These are phyloP conservation scores for Coccomyxa sp. DNA, from an alignment of 139 green algal species.

Conservation along the genomic window DNA sequence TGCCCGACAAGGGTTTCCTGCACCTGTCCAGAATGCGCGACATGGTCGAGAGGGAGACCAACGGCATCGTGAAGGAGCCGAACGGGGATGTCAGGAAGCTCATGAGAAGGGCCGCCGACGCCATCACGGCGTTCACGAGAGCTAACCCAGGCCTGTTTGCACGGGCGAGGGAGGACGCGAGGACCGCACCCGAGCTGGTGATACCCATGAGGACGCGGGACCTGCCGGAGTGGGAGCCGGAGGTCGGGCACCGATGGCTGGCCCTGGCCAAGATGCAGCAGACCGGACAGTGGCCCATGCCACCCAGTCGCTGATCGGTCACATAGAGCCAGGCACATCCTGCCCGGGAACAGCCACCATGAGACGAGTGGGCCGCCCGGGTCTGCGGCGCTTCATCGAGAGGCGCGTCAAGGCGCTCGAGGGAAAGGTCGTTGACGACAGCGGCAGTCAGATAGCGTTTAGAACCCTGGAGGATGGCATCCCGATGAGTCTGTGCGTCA, in stretches of 20 bases:
- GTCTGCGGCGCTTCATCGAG: neutral
- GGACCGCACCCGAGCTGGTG: neutral
- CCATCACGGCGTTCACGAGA: neutral
- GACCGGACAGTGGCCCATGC: neutral
- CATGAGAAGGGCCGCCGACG: neutral
- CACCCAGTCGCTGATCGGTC: neutral
- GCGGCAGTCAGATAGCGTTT: neutral
- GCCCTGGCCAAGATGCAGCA: neutral
- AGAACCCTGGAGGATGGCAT: neutral
- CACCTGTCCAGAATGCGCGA: neutral
- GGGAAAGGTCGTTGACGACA: neutral
- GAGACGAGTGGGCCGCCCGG: neutral
- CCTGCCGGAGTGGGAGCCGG: neutral
- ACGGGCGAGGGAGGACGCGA: neutral
- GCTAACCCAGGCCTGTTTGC: neutral
- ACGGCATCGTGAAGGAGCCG: neutral
- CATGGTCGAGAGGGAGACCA: neutral
- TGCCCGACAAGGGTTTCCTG: neutral
- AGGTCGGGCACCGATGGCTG: neutral
- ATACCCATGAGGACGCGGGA: neutral
- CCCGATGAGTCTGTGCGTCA: neutral
- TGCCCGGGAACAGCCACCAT: neutral
- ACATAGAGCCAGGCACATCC: neutral
- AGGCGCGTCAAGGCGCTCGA: neutral
- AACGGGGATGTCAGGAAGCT: neutral